phyloP scores from a whole-genome alignment of 257 asterid genomes.

The Solanum neorickii region DNA sequence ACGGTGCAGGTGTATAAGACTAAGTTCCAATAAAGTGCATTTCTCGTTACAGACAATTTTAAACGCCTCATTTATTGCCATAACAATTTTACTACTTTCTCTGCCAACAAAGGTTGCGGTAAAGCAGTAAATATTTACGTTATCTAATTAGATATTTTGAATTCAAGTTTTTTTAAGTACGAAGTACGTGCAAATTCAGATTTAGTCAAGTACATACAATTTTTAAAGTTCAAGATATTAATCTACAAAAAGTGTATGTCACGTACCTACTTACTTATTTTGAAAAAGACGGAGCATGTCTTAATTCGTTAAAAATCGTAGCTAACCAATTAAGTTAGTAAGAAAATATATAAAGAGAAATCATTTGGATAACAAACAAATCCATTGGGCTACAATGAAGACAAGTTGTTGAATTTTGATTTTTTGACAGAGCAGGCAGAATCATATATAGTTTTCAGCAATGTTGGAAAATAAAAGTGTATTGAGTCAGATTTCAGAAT shows the following conservation, averaged over 20 bases:
- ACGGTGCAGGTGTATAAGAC: background rate
- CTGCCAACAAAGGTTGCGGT: background rate
- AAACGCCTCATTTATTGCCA: background rate
- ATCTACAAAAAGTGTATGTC: background rate
- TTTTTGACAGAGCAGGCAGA: background rate
- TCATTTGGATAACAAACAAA: background rate
- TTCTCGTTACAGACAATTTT: background rate
- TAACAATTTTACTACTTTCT: background rate
- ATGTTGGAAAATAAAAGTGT: background rate
- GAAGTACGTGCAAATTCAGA: accelerated
- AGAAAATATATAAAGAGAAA: background rate
- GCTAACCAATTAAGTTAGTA: background rate
- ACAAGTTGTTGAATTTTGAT: background rate
- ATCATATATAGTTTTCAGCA: background rate
- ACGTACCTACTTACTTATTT: background rate
- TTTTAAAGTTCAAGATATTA: background rate
- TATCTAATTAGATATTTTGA: too few species aligned
- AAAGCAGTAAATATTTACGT: too few species aligned
- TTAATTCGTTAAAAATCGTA: background rate
- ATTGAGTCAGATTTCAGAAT: background rate
- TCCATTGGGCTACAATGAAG: background rate
- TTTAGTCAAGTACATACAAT: too few species aligned
- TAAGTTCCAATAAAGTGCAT: background rate
- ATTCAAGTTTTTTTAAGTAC: too few species aligned
- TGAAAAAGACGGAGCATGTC: too few species aligned